phyloP scores from a whole-genome alignment of 306 rosid species.

The Quercus dentata region DNA sequence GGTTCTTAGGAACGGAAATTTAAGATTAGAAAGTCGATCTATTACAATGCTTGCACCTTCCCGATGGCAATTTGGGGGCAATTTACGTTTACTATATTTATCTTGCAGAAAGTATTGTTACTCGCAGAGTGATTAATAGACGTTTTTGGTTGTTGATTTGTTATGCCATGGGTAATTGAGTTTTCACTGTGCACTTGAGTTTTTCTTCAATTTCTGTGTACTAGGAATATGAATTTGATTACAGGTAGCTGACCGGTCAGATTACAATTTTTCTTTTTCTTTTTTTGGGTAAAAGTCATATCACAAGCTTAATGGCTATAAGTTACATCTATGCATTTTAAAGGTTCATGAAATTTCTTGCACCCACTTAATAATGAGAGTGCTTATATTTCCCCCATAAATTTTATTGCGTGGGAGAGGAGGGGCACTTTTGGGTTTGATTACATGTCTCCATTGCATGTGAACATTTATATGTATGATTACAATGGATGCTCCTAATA shows the following conservation, averaged over 20 bases:
- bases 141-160: background rate
- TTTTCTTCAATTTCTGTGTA: background rate
- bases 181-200: no score
- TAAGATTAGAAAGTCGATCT: background rate
- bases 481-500: background rate
- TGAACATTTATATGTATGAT: background rate
- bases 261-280: background rate
- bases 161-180: background rate
- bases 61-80: background rate
- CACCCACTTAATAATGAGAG: background rate
- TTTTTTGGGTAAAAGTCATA: background rate
- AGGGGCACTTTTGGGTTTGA: background rate
- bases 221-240: background rate
- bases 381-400: background rate
- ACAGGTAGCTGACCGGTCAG: background rate
- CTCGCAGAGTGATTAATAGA: background rate
- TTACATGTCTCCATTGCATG: background rate
- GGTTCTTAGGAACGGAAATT: background rate
- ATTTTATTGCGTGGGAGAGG: background rate
- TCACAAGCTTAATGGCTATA: background rate
- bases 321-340: background rate
- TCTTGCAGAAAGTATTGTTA: background rate
- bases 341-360: background rate
- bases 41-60: background rate
- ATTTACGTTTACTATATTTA: background rate